Evolutionary conservation across 495 filamentous ascomycete genomes (phyloP).

Genomic region (Aeminium ludgeri): DNA sequence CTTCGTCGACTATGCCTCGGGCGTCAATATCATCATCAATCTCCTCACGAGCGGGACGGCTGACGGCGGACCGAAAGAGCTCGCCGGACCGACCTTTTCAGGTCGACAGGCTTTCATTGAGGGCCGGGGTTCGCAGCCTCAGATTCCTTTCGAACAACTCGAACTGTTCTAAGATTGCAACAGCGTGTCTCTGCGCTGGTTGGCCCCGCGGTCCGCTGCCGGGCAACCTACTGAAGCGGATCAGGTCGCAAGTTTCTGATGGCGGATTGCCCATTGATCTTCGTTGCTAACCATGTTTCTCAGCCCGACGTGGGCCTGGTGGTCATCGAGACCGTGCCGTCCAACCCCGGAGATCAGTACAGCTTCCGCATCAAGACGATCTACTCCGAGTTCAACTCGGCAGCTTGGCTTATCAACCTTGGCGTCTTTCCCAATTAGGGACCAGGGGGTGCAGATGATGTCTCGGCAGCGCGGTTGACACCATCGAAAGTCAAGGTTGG

Average conservation of each 20-base stretch:
- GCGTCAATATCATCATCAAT: constrained; percentile 11
- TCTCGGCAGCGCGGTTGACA: too few relatives aligned
- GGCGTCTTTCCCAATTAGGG: constrained; percentile 1
- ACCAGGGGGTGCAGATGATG: too few relatives aligned
- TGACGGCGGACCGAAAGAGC: constrained; percentile 2
- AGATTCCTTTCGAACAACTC: constrained; percentile 8
- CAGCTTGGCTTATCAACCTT: constrained; percentile 9
- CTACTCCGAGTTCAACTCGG: constrained; percentile 12
- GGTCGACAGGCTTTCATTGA: constrained; percentile 6
- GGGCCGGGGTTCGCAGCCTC: constrained; percentile 6
- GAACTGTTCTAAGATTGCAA: constrained; percentile 6
- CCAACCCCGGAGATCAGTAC: constrained; percentile 1
- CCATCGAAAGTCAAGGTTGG: too few relatives aligned
- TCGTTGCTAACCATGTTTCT: neutral
- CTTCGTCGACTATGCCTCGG: constrained; percentile 10
- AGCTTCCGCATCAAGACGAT: constrained; percentile 6
- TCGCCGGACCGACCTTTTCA: constrained; percentile 4
- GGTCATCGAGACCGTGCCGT: constrained; percentile 3
- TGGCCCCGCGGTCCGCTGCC: constrained; percentile 4
- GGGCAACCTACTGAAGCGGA: constrained; percentile 9
- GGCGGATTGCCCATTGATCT: neutral
- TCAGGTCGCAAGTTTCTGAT: constrained; percentile 3
- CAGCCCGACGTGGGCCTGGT: constrained; percentile 10
- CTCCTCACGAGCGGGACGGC: neutral
- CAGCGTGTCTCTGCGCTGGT: constrained; percentile 5